phyloP scores from a whole-genome alignment of 164 flowering plant genomes.

The Aristolochia fimbriata region DNA sequence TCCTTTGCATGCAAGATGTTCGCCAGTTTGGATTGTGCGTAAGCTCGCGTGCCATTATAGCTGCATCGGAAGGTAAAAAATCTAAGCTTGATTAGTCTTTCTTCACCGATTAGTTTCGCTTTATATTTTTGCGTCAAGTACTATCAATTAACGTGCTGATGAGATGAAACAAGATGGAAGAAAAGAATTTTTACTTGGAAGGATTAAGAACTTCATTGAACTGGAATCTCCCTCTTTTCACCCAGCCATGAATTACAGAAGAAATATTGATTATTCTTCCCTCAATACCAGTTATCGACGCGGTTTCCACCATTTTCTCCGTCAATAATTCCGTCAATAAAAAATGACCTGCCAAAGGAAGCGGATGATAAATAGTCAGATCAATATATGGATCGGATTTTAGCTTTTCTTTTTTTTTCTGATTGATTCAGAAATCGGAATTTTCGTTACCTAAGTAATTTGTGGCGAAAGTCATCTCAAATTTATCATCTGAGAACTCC shows the following conservation, averaged over 20 bases:
- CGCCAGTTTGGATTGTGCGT: constrained; percentile 87
- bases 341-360: constrained; percentile 66
- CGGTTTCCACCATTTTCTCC: constrained; percentile 83
- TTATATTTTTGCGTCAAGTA: too few relatives aligned
- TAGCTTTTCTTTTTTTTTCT: not conserved
- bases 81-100: too few relatives aligned
- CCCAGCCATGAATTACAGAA: constrained; percentile 84
- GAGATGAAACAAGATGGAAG: too few relatives aligned
- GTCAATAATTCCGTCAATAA: constrained; percentile 61
- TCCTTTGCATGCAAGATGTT: constrained; percentile 83
- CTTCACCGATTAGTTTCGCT: too few relatives aligned
- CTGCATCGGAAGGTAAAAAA: constrained; percentile 26
- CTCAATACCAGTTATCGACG: constrained; percentile 51
- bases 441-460: constrained; percentile 71
- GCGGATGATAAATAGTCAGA: not conserved
- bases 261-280: constrained; percentile 96
- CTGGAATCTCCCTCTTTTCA: constrained; percentile 43
- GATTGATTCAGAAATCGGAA: not conserved
- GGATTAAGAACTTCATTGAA: constrained; percentile 59
- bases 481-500: constrained; percentile 88
- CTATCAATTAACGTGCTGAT: too few relatives aligned
- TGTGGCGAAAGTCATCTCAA: constrained; percentile 95
- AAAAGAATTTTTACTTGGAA: constrained; percentile 28
- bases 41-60: constrained; percentile 77
- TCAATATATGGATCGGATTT: not conserved